Percentiles rank a stretch among this genome's conserved stretches.
Evolutionary conservation across 345 rosid species (phyloP).

Genomic region (Erysimum cheiranthoides): DNA sequence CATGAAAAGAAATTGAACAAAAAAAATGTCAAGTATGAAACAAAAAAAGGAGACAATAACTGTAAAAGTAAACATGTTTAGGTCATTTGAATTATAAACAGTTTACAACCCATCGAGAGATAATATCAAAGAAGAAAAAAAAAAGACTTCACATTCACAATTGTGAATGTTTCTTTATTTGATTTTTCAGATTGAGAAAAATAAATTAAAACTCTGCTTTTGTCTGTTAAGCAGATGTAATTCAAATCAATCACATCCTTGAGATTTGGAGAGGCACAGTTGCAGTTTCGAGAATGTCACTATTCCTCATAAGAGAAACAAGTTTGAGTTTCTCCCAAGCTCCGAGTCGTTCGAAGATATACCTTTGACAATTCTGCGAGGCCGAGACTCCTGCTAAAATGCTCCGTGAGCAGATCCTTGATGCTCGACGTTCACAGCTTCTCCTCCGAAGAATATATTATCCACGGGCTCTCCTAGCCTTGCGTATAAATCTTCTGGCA

Average conservation of each 20-base stretch:
- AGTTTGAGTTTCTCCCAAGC: slow-evolving; percentile 54
- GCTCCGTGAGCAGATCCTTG: slow-evolving; percentile 95
- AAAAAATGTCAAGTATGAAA: no score
- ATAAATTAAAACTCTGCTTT: neutral
- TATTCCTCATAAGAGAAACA: slow-evolving; percentile 49
- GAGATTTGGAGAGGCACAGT: slow-evolving; percentile 79
- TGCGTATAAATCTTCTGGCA: slow-evolving; percentile 66
- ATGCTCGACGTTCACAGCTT: slow-evolving; percentile 81
- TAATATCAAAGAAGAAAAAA: neutral
- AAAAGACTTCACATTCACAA: neutral
- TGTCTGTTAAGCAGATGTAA: neutral
- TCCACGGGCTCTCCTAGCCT: slow-evolving; percentile 72
- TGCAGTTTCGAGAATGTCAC: slow-evolving; percentile 54
- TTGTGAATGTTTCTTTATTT: neutral
- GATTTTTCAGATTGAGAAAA: neutral
- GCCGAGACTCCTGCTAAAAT: slow-evolving; percentile 74
- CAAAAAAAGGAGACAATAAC: no score
- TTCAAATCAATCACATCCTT: slow-evolving; percentile 62
- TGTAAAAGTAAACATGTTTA: neutral
- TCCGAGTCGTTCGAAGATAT: slow-evolving; percentile 56
- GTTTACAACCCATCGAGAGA: neutral
- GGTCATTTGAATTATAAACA: slow-evolving; percentile 20
- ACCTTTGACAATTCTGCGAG: slow-evolving; percentile 68
- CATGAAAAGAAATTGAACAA: no score
- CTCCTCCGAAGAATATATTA: slow-evolving; percentile 86